These are phyloP conservation scores for Pseudotulostoma volvatum DNA, from an alignment of 495 filamentous ascomycete genomes.

Conservation along the genomic window DNA sequence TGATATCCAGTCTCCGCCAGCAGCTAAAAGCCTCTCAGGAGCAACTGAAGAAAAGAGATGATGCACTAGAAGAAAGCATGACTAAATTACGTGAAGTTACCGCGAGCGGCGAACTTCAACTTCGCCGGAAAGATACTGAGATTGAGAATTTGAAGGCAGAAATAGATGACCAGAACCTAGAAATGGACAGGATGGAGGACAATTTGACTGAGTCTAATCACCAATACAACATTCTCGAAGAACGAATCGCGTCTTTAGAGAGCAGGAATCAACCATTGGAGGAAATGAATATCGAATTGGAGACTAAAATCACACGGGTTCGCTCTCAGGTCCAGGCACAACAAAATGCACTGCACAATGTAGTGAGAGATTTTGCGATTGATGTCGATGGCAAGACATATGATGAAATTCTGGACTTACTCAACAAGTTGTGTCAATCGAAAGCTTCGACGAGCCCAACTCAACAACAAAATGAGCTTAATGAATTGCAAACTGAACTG, in stretches of 20 bases:
- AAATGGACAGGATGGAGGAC: constrained; percentile 22
- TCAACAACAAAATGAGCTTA: constrained; percentile 13
- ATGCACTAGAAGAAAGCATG: constrained; percentile 22
- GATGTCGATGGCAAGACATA: constrained; percentile 22
- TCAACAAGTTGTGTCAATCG: constrained; percentile 22
- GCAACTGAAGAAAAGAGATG: constrained; percentile 23
- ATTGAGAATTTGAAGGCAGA: constrained; percentile 28
- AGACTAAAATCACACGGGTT: constrained; percentile 24
- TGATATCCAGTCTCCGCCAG: constrained; percentile 13
- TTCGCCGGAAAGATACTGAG: constrained; percentile 23
- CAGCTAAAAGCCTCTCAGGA: constrained; percentile 24
- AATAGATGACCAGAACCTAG: constrained; percentile 18
- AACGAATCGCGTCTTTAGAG: constrained; percentile 22
- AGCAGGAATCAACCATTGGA: constrained; percentile 24
- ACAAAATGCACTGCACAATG: constrained; percentile 25
- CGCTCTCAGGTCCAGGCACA: constrained; percentile 29
- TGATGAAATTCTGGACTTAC: constrained; percentile 26
- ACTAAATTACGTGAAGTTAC: constrained; percentile 23
- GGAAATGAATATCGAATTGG: constrained; percentile 27
- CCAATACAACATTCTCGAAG: constrained; percentile 20
- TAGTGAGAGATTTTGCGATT: constrained; percentile 25
- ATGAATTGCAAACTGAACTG: constrained; percentile 17
- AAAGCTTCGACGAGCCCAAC: constrained; percentile 4
- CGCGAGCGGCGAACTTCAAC: constrained; percentile 17
- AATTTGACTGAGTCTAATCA: constrained; percentile 20